Conservation (phyloP, 1,284 basidiomycete genomes). For the Thelephora terrestris region DNA sequence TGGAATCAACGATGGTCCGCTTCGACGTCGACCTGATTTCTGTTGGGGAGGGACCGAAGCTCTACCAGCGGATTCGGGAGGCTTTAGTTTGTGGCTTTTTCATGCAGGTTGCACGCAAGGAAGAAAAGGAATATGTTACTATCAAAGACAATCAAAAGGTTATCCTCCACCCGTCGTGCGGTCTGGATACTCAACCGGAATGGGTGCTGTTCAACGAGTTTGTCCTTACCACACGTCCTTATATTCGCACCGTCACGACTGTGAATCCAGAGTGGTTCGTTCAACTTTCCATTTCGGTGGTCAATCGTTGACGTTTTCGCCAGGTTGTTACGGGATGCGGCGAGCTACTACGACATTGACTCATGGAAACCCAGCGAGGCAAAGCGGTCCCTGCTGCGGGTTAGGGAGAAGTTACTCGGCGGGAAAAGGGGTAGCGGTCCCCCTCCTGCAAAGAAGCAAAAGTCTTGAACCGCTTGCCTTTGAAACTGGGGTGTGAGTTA, state of each 20-base stretch:
- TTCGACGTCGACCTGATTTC: constrained; percentile 77
- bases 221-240: constrained; percentile 83
- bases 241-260: constrained; percentile 89
- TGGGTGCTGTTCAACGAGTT: constrained; percentile 99
- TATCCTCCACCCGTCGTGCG: constrained; percentile 89
- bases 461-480: neutral
- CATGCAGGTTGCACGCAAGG: constrained; percentile 97
- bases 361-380: constrained; percentile 65
- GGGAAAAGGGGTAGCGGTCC: constrained; percentile 13
- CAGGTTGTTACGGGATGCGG: constrained; percentile 80
- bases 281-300: neutral
- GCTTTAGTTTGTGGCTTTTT: constrained; percentile 93
- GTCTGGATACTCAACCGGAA: constrained; percentile 87
- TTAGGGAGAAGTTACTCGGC: constrained; percentile 31
- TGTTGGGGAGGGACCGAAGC: constrained; percentile 70
- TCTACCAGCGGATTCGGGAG: constrained; percentile 75
- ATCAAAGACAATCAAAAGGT: constrained; percentile 95
- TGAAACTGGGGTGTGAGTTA: too few species aligned
- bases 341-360: constrained; percentile 69
- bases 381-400: constrained; percentile 52
- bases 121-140: constrained; percentile 83
- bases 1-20: constrained; percentile 92
- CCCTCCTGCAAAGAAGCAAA: neutral
- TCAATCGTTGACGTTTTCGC: neutral
- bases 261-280: constrained; percentile 82